These are phyloP conservation scores for Lagenidium giganteum DNA, from an alignment of 352 stramenopile genomes.

Conservation along the genomic window DNA sequence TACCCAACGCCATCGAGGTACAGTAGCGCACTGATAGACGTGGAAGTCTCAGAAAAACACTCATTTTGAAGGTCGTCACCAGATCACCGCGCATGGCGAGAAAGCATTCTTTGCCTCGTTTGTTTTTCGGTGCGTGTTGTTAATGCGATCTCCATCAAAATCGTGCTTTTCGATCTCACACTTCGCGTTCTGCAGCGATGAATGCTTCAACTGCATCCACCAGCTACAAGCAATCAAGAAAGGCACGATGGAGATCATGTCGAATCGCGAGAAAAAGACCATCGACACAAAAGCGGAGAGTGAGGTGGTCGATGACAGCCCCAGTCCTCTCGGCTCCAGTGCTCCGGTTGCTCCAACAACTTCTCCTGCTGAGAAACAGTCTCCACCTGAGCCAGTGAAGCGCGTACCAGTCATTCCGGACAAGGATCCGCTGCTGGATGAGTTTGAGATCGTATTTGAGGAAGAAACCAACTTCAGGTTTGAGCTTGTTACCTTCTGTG, in stretches of 20 bases:
- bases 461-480: conserved; percentile 72
- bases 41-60: too few relatives aligned
- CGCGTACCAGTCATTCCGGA: conserved; percentile 22
- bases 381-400: background rate
- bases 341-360: conserved; percentile 9
- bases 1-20: conserved; percentile 84
- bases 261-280: conserved; percentile 6
- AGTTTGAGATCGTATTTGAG: conserved; percentile 73
- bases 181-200: conserved; percentile 39
- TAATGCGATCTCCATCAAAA: background rate
- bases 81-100: conserved; percentile 64
- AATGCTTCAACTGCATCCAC: conserved; percentile 77
- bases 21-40: too few relatives aligned
- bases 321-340: conserved; percentile 15
- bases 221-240: conserved; percentile 75
- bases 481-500: background rate
- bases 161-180: background rate
- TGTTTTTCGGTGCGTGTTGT: conserved; percentile 52
- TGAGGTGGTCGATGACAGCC: background rate
- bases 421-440: conserved; percentile 42
- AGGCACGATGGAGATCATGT: conserved; percentile 54
- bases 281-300: conserved; percentile 4
- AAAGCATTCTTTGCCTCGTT: conserved; percentile 82
- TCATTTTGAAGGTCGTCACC: too few relatives aligned
- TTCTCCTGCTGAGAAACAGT: too few relatives aligned